Evolutionary conservation across 352 stramenopile genomes (phyloP).

Genomic region (Paralagenidium karlingii): DNA sequence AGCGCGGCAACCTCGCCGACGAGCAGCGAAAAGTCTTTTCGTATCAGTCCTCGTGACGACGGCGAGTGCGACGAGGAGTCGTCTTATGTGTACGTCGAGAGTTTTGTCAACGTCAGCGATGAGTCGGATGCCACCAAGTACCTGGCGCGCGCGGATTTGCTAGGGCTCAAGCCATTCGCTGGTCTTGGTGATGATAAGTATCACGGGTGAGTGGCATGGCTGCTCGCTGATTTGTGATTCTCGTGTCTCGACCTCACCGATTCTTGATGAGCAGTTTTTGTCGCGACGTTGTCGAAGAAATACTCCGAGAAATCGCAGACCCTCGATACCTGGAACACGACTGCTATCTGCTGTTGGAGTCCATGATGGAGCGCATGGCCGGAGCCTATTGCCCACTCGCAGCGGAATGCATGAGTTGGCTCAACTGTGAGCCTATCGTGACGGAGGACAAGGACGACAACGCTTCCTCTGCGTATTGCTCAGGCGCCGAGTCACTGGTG

Average conservation of each 20-base stretch:
- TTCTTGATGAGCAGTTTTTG: slow-evolving; percentile 19
- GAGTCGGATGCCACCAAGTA: slow-evolving; percentile 12
- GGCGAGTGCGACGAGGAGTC: slow-evolving; percentile 38
- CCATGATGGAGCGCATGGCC: slow-evolving; percentile 67
- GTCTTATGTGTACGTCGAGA: slow-evolving; percentile 65
- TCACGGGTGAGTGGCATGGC: slow-evolving; percentile 24
- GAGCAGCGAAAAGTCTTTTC: slow-evolving; percentile 6
- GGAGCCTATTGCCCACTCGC: slow-evolving; percentile 45
- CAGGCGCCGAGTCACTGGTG: too few species aligned
- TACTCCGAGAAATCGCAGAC: slow-evolving; percentile 33
- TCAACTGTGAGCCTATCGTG: slow-evolving; percentile 2
- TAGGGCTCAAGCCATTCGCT: slow-evolving; percentile 30
- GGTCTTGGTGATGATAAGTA: slow-evolving; percentile 23
- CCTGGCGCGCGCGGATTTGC: slow-evolving; percentile 19
- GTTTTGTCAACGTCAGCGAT: slow-evolving; percentile 38
- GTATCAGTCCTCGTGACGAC: slow-evolving; percentile 13
- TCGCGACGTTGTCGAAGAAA: slow-evolving; percentile 30
- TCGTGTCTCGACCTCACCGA: neutral
- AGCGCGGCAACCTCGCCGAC: slow-evolving; percentile 5
- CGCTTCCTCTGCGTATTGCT: too few species aligned
- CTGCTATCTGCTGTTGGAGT: slow-evolving; percentile 42
- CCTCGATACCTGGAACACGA: slow-evolving; percentile 47
- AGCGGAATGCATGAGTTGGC: too few species aligned
- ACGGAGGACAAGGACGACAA: too few species aligned
- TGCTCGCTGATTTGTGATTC: too few species aligned